Evolutionary conservation across 495 filamentous ascomycete species (phyloP).

Genomic region (Tuber indicum): DNA sequence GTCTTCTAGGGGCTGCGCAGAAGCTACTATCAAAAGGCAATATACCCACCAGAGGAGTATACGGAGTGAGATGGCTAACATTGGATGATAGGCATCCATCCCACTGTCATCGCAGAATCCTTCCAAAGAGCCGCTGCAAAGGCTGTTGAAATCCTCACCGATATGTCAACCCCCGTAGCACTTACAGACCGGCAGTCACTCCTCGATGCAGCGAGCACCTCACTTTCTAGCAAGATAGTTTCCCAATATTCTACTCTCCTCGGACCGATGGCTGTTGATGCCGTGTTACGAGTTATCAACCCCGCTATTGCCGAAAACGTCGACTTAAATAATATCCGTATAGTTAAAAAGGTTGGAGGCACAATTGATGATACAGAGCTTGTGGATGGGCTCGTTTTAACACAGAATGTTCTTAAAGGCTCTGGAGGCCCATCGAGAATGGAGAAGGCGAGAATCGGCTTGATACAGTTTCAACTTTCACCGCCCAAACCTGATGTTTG

Average conservation of each 20-base stretch:
- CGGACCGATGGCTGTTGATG: conserved; percentile 93
- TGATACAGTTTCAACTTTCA: conserved; percentile 97
- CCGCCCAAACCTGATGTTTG: conserved; percentile 93
- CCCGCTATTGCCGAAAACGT: conserved; percentile 92
- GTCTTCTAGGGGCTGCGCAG: conserved; percentile 88
- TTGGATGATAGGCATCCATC: conserved; percentile 64
- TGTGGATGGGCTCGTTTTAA: conserved; percentile 87
- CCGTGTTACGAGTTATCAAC: conserved; percentile 90
- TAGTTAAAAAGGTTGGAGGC: conserved; percentile 95
- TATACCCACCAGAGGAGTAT: neutral
- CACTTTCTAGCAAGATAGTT: conserved; percentile 96
- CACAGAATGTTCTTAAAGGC: conserved; percentile 87
- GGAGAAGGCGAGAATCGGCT: conserved; percentile 93
- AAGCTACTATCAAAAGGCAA: conserved; percentile 73
- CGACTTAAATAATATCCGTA: conserved; percentile 89
- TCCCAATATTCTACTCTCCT: conserved; percentile 89
- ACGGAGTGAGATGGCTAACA: conserved; percentile 3
- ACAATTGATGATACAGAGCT: conserved; percentile 98
- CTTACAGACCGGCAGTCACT: conserved; percentile 81
- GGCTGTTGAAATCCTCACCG: conserved; percentile 80
- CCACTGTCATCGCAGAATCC: conserved; percentile 92
- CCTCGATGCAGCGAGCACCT: conserved; percentile 93
- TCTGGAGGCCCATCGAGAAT: conserved; percentile 85
- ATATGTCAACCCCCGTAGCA: conserved; percentile 91
- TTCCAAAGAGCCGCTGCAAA: conserved; percentile 91